Percentiles rank a stretch among this genome's conserved stretches.
Conservation (phyloP, 1,284 basidiomycete genomes). For the Rhodotorula sp. region DNA sequence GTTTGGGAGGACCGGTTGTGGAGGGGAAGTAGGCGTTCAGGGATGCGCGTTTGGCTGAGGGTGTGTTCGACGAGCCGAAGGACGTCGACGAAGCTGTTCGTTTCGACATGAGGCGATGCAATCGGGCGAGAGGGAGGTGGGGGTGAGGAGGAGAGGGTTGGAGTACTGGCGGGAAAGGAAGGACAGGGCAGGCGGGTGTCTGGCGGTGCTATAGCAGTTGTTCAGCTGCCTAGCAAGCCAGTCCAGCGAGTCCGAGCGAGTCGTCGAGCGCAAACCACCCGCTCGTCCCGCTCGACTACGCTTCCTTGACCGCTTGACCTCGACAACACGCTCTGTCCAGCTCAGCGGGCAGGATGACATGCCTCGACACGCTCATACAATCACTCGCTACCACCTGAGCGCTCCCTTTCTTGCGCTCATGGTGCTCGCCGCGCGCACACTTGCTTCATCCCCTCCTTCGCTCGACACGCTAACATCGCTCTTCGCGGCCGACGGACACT, state of each 20-base stretch:
- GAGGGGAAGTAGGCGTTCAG: slow-evolving; percentile 9
- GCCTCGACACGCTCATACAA: not conserved
- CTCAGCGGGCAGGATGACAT: not conserved
- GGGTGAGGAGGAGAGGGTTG: not conserved
- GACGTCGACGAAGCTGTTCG: not conserved
- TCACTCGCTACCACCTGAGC: not conserved
- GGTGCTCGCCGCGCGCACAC: not conserved
- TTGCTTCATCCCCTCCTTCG: not conserved
- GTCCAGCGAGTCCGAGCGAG: no score
- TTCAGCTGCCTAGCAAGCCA: no score
- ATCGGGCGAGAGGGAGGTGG: not conserved
- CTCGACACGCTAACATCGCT: not conserved
- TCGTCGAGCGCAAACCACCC: no score
- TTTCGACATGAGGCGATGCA: slow-evolving; percentile 8
- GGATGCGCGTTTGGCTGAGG: slow-evolving; percentile 13
- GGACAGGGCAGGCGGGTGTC: not conserved
- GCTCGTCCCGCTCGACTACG: no score
- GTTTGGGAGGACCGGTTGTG: not conserved
- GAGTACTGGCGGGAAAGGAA: not conserved
- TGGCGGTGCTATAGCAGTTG: not conserved
- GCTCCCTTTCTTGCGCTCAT: not conserved
- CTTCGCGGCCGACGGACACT: not conserved
- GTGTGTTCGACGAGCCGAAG: not conserved
- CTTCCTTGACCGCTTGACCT: no score
- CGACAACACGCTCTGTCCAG: not conserved